Evolutionary conservation across 2,329 filamentous ascomycete genomes (phyloP).

Genomic region (Clarireedia hainanense): DNA sequence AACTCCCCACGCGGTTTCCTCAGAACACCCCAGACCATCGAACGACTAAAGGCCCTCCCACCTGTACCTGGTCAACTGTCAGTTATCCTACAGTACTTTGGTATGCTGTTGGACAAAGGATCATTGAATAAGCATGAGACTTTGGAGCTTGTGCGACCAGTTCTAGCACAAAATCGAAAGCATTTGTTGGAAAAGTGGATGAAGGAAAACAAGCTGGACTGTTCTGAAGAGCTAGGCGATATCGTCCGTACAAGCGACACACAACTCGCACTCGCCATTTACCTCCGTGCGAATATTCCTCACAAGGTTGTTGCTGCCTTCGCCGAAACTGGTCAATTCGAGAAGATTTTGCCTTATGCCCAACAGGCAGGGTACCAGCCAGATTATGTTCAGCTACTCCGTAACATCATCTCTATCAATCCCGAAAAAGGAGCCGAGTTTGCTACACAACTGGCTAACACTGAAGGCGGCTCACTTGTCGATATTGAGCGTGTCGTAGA

Average conservation of each 20-base stretch:
- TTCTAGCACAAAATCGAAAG: slow-evolving; percentile 88
- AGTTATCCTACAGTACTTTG: slow-evolving; percentile 93
- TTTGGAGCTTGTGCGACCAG: slow-evolving; percentile 84
- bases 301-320: slow-evolving; percentile 94
- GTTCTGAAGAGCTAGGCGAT: slow-evolving; percentile 93
- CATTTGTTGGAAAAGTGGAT: slow-evolving; percentile 98
- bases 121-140: slow-evolving; percentile 88
- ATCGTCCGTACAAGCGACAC: slow-evolving; percentile 85
- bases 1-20: slow-evolving; percentile 95
- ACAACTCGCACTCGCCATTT: slow-evolving; percentile 79
- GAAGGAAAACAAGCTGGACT: slow-evolving; percentile 89
- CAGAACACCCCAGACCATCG: slow-evolving; percentile 88
- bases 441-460: slow-evolving; percentile 82
- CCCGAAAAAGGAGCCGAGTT: slow-evolving; percentile 94
- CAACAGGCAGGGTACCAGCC: slow-evolving; percentile 80
- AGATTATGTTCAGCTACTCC: slow-evolving; percentile 87
- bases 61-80: slow-evolving; percentile 81
- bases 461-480: slow-evolving; percentile 78
- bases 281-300: slow-evolving; percentile 81
- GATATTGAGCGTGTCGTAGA: slow-evolving; percentile 94
- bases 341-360: slow-evolving; percentile 90
- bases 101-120: slow-evolving; percentile 93
- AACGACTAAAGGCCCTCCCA: slow-evolving; percentile 85
- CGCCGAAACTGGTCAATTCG: slow-evolving; percentile 92
- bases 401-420: slow-evolving; percentile 75